Evolutionary conservation across 192 early-diverging fungal genomes (phyloP).

Genomic region (Backusella liffmaniae): DNA sequence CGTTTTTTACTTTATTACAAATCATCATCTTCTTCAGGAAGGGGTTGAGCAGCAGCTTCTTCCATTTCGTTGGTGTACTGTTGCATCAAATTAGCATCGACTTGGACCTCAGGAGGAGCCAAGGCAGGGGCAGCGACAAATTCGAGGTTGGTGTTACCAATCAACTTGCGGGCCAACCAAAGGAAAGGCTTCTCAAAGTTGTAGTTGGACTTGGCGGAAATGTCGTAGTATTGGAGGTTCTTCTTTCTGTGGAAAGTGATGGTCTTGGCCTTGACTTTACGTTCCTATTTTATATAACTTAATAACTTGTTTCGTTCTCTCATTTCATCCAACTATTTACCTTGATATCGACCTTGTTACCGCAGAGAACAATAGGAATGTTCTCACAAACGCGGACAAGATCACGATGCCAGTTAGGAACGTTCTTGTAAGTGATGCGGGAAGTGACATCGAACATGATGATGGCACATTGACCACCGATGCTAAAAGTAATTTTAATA

Average conservation of each 20-base stretch:
- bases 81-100: slow-evolving; percentile 76
- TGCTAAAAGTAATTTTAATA: slow-evolving; percentile 44
- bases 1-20: slow-evolving; percentile 32
- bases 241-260: slow-evolving; percentile 99
- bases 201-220: slow-evolving; percentile 99
- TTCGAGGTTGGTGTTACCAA: slow-evolving; percentile 92
- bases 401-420: slow-evolving; percentile 99
- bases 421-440: slow-evolving; percentile 99
- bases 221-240: slow-evolving; percentile 99
- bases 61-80: slow-evolving; percentile 81
- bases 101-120: slow-evolving; percentile 88
- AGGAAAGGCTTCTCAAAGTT: slow-evolving; percentile 99
- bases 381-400: slow-evolving; percentile 99
- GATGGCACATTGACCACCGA: slow-evolving; percentile 99
- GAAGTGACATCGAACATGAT: slow-evolving; percentile 99
- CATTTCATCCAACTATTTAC: slow-evolving; percentile 23
- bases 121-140: slow-evolving; percentile 98
- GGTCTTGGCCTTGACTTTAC: slow-evolving; percentile 99
- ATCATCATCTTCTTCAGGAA: slow-evolving; percentile 72
- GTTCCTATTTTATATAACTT: slow-evolving; percentile 52
- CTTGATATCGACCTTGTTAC: slow-evolving; percentile 99
- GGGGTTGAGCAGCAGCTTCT: slow-evolving; percentile 77
- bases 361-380: slow-evolving; percentile 99
- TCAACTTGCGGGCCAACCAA: slow-evolving; percentile 98
- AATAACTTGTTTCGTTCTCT: background rate